These are phyloP conservation scores for Solanum medicagineum DNA, from an alignment of 257 asterid genomes.

Conservation along the genomic window DNA sequence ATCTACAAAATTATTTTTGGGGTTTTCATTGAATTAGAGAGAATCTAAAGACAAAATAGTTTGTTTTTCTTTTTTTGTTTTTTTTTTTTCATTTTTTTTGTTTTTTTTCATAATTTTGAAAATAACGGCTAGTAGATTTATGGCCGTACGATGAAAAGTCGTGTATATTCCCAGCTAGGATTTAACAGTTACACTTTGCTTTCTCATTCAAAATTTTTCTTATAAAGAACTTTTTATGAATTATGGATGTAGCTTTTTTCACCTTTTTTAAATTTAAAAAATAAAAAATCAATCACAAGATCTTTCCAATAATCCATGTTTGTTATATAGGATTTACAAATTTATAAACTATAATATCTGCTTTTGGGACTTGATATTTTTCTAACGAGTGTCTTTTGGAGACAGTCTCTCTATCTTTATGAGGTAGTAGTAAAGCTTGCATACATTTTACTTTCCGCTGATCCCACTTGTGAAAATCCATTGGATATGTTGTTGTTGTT, in stretches of 20 bases:
- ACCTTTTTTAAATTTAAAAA: neutral
- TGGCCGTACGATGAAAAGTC: conserved; percentile 29
- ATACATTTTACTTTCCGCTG: too few relatives aligned
- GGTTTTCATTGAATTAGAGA: neutral
- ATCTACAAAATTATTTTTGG: neutral
- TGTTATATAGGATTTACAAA: neutral
- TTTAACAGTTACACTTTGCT: conserved; percentile 11
- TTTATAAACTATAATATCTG: too few relatives aligned
- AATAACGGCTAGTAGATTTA: conserved; percentile 57
- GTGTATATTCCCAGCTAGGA: conserved; percentile 7
- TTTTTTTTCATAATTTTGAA: conserved; percentile 24
- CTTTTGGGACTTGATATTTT: too few relatives aligned
- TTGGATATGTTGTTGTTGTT: too few relatives aligned
- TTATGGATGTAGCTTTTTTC: neutral
- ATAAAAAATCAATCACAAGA: neutral
- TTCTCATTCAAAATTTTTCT: neutral
- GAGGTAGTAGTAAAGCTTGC: too few relatives aligned
- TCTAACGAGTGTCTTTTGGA: too few relatives aligned
- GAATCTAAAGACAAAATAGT: neutral
- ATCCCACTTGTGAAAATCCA: too few relatives aligned
- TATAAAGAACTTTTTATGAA: neutral
- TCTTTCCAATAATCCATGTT: neutral
- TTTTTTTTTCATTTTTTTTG: neutral
- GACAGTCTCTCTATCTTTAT: too few relatives aligned
- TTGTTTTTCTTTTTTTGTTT: neutral